phyloP scores from a whole-genome alignment of 2,329 filamentous ascomycete species.

The Venturia asperata region DNA sequence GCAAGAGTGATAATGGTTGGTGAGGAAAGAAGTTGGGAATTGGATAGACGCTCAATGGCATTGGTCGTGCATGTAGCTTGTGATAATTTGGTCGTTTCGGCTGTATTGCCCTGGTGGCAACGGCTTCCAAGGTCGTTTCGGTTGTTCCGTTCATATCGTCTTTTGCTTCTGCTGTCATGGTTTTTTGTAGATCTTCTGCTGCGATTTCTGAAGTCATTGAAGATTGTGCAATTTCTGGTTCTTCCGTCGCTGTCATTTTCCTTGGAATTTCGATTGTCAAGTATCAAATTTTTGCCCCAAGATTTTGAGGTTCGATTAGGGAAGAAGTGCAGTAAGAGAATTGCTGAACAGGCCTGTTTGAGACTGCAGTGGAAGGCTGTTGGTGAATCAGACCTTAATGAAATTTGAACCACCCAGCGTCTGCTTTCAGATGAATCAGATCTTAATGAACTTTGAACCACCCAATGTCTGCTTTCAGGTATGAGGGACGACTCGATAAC shows the following conservation, averaged over 20 bases:
- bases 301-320: background rate
- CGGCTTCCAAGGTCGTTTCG: background rate
- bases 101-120: background rate
- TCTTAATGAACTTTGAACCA: too few relatives aligned
- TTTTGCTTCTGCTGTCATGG: background rate
- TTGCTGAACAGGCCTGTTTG: background rate
- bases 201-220: background rate
- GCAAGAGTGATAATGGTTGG: constrained; percentile 82
- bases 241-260: background rate
- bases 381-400: background rate
- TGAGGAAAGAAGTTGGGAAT: constrained; percentile 83
- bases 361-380: background rate
- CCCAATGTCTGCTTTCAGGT: too few relatives aligned
- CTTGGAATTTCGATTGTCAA: background rate
- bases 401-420: too few relatives aligned
- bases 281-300: background rate
- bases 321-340: background rate
- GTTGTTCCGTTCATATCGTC: background rate
- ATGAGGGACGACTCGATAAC: too few relatives aligned
- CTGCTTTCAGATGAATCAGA: too few relatives aligned
- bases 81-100: constrained; percentile 52
- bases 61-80: constrained; percentile 73
- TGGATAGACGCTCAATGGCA: constrained; percentile 74
- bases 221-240: background rate
- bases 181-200: background rate